These are phyloP conservation scores for Melastoma malabathricum DNA, from an alignment of 345 rosid species.

Conservation along the genomic window DNA sequence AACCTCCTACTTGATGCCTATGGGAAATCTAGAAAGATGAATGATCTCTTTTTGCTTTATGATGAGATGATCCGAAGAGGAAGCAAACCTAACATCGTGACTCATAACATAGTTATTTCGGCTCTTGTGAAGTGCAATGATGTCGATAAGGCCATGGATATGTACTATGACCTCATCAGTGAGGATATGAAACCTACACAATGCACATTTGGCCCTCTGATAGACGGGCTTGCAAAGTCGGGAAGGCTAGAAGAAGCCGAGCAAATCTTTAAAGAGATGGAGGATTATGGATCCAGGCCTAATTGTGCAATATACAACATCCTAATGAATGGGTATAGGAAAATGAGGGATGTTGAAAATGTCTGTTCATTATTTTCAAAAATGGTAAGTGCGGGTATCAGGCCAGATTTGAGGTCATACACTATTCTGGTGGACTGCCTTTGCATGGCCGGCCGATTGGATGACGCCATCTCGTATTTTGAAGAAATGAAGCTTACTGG, in stretches of 20 bases:
- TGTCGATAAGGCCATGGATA: conserved; percentile 55
- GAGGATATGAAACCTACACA: conserved; percentile 61
- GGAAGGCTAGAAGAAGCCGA: conserved; percentile 56
- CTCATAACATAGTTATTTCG: conserved; percentile 72
- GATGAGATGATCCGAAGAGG: conserved; percentile 47
- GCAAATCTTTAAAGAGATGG: conserved; percentile 68
- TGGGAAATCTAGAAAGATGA: conserved; percentile 49
- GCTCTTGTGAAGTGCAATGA: conserved; percentile 44
- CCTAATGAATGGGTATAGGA: conserved; percentile 74
- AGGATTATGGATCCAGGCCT: conserved; percentile 60
- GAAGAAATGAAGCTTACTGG: conserved; percentile 51
- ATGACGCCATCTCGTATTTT: conserved; percentile 60
- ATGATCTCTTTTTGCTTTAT: conserved; percentile 42
- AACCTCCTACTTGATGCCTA: conserved; percentile 56
- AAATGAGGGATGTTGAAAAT: conserved; percentile 49
- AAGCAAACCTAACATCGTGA: conserved; percentile 46
- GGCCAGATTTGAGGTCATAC: conserved; percentile 92
- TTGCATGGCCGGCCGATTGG: conserved; percentile 55
- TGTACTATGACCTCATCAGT: conserved; percentile 61
- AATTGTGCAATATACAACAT: conserved; percentile 83
- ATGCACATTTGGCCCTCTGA: conserved; percentile 76
- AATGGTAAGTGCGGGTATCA: conserved; percentile 66
- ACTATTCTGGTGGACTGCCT: conserved; percentile 62
- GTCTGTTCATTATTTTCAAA: conserved; percentile 53
- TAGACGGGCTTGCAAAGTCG: conserved; percentile 64